Base-by-base conservation (phyloP, 176 grass and related monocot species). In the Panicum miliaceum region DNA sequence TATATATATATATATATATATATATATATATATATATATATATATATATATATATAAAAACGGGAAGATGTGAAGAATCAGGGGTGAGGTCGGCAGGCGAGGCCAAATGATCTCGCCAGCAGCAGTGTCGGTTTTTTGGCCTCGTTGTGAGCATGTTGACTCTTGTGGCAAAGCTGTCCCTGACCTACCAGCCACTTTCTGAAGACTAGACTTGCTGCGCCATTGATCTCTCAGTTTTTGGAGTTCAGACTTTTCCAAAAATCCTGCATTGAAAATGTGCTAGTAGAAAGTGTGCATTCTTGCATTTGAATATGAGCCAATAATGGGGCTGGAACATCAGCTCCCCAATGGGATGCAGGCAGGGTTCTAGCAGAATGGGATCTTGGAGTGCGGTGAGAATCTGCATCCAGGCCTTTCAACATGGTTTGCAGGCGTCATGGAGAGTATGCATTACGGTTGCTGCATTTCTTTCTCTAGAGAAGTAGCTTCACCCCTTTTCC, bases 71-170 rank as follows among this genome's bases (percentile, higher is more conserved):
- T 46, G 71, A 27, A 32, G 29, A 66, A 88, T 41, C 79, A 50
- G 15, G 68, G n/a, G 40, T 13, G 32, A 56, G 78, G 78, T 89
- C 78, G 88, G 88, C 42, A 89, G 63, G 71, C 72, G 14, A 46
- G 0, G 82, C 83, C 88, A 64, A 76, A 40, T 4, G 65, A 10
- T 46, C 58, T 80, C 67, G 81, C 58, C 74, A 74, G 81, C 8
- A 23, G 58, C 18, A 25, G 29, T 5, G 4, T 8, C 35, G 9
- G 37, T 1, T 47, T 52, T 47, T 52, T 77, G 64, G 70, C 27
- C 14, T 4, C 45, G 20, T 11, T 50, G 43, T 3, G 69, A 29
- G 25, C 1, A 7, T 52, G 25, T 32, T 50, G 69, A 9, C 22
- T 25, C 54, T 48, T 76, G 16, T 19, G 57, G 7, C 58, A 50